Evolutionary conservation across 2,329 filamentous ascomycete genomes (phyloP), one percentile per base, ranked within the genome.

Genomic region (Colletotrichum lupini): DNA sequence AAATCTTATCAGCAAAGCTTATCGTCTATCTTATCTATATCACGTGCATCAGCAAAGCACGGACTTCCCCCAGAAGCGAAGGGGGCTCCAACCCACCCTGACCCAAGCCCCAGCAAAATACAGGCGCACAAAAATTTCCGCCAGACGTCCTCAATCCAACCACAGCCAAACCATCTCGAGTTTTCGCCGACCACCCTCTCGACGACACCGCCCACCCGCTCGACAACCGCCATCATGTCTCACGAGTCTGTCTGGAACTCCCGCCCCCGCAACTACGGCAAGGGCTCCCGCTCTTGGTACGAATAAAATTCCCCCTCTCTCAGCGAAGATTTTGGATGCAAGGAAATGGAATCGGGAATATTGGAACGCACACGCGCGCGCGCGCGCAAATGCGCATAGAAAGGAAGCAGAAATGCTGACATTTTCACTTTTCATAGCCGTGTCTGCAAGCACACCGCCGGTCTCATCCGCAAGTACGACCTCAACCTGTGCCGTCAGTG

Each of bases 391-490:
- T 11, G 11, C 32, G 32, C 32, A 35, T 12, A n/a, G 19, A 22
- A 49, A n/a, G 19, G 7, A 49, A 49, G 42, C 42, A 22, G 42
- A 73, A 72, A 59, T 77, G 77, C 82, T 83, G 79, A 83, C 81
- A 72, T 76, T 64, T 76, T 75, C 24, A 32, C 19, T 14, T 52
- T 77, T 58, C 78, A 78, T 78, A 91, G 89, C 89, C 89, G 89
- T 77, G 88, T 91, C 83, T 91, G 89, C 94, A 95, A 95, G 85
- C 96, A 99, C 94, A 92, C 91, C 85, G 96, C 97, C 83, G 97
- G 97, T 97, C 92, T 99, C 81, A 98, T 99, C 92, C 95, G 97
- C 91, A 99, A 99, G 91, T 99, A 99, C 90, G 96, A 97, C 85
- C 91, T 98, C 81, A 95, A 97, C 88, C 91, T 93, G 84, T 93